Evolutionary conservation across 169 alveolate species (phyloP), one percentile per base, ranked within the genome.

Genomic region (Cryptosporidium ryanae): DNA sequence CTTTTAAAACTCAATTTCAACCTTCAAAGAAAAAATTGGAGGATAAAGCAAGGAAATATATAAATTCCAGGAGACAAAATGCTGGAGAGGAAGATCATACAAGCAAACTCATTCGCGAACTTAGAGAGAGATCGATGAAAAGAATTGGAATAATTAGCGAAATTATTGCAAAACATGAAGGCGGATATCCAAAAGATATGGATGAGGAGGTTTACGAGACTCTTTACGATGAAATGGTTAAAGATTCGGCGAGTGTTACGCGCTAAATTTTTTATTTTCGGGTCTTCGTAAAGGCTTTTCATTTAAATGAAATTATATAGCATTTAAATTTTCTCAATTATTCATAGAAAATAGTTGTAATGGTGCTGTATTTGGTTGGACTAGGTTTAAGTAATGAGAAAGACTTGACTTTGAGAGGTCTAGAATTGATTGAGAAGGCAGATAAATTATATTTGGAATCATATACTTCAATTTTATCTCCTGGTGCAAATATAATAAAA

Each of bases 281-380:
- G 21, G 5, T 52, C 13, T 17, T n/a, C 63, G 10, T 52, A 52
- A n/a, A 7, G 5, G 5, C 63, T 52, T 5, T 52, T 52, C 21
- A 61, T 61, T 18, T 61, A 6, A 31, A 15, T 12, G 12, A 52
- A 12, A 52, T 5, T 52, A 5, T n/a, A 52, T 52, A 5, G 21
- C 13, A 52, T 52, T 52, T n/a, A 18, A 6, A 25, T 29, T 31
- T 52, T 21, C 8, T 52, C 13, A 38, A 10, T 4, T 38, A 10
- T 38, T 54, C 10, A 0, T 54, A 25, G 64, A 25, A 21, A 0
- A 21, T 25, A 21, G 31, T 54, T 54, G 59, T 18, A 17, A 97
- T 97, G 99, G 98, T 94, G 29, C 90, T 97, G 64, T 94, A 94
- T 82, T 91, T 97, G 52, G 95, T 97, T 64, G 99, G 99, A 31